Evolutionary conservation across 768 basidiomycete species (phyloP), one percentile per base, ranked within the genome.

Genomic region (Pleurotus citrinopileatus): DNA sequence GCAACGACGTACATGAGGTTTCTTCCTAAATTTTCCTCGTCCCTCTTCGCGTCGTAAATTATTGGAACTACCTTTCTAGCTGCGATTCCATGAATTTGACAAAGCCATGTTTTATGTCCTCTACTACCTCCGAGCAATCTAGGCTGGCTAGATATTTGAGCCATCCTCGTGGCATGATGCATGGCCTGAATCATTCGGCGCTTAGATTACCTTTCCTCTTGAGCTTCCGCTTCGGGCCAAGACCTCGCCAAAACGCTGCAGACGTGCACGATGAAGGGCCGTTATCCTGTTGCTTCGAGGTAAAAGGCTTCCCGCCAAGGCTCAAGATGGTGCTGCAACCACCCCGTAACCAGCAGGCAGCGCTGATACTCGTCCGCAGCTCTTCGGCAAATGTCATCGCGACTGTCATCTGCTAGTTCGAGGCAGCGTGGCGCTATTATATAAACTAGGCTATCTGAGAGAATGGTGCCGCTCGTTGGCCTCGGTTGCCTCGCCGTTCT

Each of bases 1-100:
- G 48, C 48, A 3, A 51, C 48, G 15, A 36, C 32, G 22, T 51
- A 51, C 27, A 51, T 37, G 32, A 28, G 37, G 22, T 51, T 51
- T 20, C 34, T 51, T 20, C 48, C 48, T 20, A 51, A 23, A 15
- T 19, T 51, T 20, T 37, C 29, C 22, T 34, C 48, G 6, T 22
- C 48, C 13, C 12, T 51, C 9, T 34, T 34, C 37, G 15, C 48
- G n/a, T 51, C 32, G 48, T 38, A 51, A 26, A 9, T 44, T 22
- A 7, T 40, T n/a, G 13, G 29, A 32, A 32, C 13, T 13, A 32
- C 29, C 29, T 6, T 6, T 13, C 13, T 6, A 13, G 29, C 29
- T 32, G 29, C n/a, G n/a, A n/a, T n/a, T n/a, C n/a, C n/a, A n/a
- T n/a, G n/a, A n/a, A n/a, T n/a, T n/a, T n/a, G n/a, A n/a, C n/a